Conservation (phyloP, 192 early-diverging fungal species). For the Coemansia sp. region DNA sequence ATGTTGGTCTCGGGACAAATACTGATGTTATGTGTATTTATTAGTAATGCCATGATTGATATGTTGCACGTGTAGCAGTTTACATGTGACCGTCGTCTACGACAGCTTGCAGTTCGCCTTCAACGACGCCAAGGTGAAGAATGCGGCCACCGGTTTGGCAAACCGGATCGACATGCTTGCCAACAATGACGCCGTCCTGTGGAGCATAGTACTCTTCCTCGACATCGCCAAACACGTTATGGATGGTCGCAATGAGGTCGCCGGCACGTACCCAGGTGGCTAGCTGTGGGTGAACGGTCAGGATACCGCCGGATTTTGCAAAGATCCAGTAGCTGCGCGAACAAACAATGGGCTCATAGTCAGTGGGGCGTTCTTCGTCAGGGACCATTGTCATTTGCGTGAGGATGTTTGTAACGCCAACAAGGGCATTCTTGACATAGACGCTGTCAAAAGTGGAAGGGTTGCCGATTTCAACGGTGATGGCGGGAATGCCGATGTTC, state of each 20-base stretch:
- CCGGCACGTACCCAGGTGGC: constrained; percentile 81
- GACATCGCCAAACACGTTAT: constrained; percentile 86
- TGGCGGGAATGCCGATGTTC: constrained; percentile 72
- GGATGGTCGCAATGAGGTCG: constrained; percentile 78
- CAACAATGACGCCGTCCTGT: constrained; percentile 76
- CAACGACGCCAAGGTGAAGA: constrained; percentile 76
- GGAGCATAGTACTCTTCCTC: constrained; percentile 83
- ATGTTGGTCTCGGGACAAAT: too few relatives aligned
- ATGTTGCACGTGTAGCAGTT: background rate
- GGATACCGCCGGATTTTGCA: constrained; percentile 79
- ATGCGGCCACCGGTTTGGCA: constrained; percentile 85
- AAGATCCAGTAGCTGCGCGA: constrained; percentile 77
- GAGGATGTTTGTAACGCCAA: constrained; percentile 61
- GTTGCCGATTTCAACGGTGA: constrained; percentile 92
- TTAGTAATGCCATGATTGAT: too few relatives aligned
- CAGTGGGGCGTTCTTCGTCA: constrained; percentile 48
- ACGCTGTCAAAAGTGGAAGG: constrained; percentile 82
- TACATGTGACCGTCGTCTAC: constrained; percentile 62
- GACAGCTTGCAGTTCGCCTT: constrained; percentile 52
- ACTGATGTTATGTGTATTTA: background rate
- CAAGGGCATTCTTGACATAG: constrained; percentile 65
- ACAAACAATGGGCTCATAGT: constrained; percentile 62
- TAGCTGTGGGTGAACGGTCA: constrained; percentile 79
- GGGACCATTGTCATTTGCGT: constrained; percentile 63
- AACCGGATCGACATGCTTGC: constrained; percentile 80